Evolutionary conservation across 2,329 filamentous ascomycete species (phyloP), one percentile per base, ranked within the genome.

Genomic region (Calonectria hongkongensis): DNA sequence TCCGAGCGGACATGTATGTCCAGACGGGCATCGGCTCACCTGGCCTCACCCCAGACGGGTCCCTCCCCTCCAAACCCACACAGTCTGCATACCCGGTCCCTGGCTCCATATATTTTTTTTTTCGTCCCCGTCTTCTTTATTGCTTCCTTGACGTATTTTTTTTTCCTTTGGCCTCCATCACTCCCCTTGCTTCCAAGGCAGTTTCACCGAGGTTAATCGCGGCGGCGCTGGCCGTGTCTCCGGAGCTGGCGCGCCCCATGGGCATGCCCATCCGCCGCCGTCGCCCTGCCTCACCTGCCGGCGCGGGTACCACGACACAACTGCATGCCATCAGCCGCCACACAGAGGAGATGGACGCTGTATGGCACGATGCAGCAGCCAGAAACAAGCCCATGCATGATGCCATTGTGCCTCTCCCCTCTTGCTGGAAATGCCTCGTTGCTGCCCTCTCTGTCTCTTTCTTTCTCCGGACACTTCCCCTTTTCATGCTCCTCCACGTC

Each of bases 121-220:
- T 64, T 72, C 67, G 73, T 71, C 68, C 66, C 60, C 39, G 56
- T 62, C 43, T 60, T 70, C 66, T 71, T 69, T 25, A 39, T 47
- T 48, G 39, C 28, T 47, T 65, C 68, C 48, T 27, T 56, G 45
- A n/a, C 28, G 33, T 21, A 15, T 27, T 33, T 66, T 39, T 66
- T 50, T 47, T 36, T 25, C 2, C 21, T 27, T 54, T 43, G 41
- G 33, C 54, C 47, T 66, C 10, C 10, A 3, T 3, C 33, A 1
- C 33, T 13, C 10, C 10, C 8, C 33, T 36, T 47, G 70, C 65
- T 72, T 73, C 65, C 74, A 68, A 56, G 74, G 36, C 43, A 64
- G 62, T 74, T 79, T 79, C 77, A 79, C 77, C 77, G 77, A 79
- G 77, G 77, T 78, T 77, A 63, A 63, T 18, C 12, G 39, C 41